Conservation (phyloP, 73 alveolate species). For the Blepharisma stoltei region DNA sequence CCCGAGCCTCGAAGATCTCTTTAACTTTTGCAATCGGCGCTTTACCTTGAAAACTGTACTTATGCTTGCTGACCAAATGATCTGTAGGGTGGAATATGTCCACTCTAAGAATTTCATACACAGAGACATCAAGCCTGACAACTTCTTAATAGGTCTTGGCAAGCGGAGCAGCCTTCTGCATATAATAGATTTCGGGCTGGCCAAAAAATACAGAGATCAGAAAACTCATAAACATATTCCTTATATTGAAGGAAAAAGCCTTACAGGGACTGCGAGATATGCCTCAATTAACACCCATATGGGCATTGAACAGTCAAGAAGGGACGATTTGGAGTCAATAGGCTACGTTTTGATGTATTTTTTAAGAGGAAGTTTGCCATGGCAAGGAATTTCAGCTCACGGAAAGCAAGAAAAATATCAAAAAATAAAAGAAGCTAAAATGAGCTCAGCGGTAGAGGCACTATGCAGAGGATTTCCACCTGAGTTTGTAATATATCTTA, state of each 20-base stretch:
- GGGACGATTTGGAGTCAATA: slow-evolving; percentile 68
- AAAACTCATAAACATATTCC: slow-evolving; percentile 49
- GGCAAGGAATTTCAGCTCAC: slow-evolving; percentile 74
- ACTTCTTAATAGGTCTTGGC: slow-evolving; percentile 65
- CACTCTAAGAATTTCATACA: slow-evolving; percentile 59
- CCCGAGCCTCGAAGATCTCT: slow-evolving; percentile 59
- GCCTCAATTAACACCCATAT: slow-evolving; percentile 50
- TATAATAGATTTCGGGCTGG: slow-evolving; percentile 77
- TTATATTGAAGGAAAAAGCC: slow-evolving; percentile 44
- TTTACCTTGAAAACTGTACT: slow-evolving; percentile 62
- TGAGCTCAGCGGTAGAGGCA: slow-evolving; percentile 58
- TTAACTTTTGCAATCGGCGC: slow-evolving; percentile 43
- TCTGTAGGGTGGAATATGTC: slow-evolving; percentile 56
- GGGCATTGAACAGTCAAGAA: slow-evolving; percentile 54
- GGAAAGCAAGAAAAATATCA: slow-evolving; percentile 66
- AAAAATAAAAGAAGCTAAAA: slow-evolving; percentile 60
- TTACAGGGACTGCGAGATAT: slow-evolving; percentile 67
- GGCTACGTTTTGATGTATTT: slow-evolving; percentile 64
- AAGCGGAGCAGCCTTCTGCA: slow-evolving; percentile 64
- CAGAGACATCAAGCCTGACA: slow-evolving; percentile 81
- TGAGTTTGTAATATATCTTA: slow-evolving; percentile 23
- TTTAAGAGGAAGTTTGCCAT: slow-evolving; percentile 75
- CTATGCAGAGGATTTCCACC: slow-evolving; percentile 75
- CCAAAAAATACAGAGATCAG: slow-evolving; percentile 56
- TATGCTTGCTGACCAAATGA: slow-evolving; percentile 62